Percentiles rank a stretch among this genome's conserved stretches.
These are phyloP conservation scores for Adansonia rubrostipa DNA, from an alignment of 441 rosid genomes.

Conservation along the genomic window DNA sequence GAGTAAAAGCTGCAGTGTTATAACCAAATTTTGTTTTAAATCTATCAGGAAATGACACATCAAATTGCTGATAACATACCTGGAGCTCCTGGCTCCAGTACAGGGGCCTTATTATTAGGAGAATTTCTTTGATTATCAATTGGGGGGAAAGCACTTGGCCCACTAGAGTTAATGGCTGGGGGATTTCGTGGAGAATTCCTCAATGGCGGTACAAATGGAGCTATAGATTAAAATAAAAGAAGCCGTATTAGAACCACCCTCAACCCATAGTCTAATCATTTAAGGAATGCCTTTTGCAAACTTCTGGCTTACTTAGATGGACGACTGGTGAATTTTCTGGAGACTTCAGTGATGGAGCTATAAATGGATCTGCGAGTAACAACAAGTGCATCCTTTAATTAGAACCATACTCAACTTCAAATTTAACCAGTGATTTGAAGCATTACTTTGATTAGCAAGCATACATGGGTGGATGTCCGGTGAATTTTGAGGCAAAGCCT, in stretches of 20 bases:
- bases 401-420: slow-evolving; percentile 11
- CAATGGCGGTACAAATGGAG: slow-evolving; percentile 44
- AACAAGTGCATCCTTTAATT: slow-evolving; percentile 24
- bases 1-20: slow-evolving; percentile 22
- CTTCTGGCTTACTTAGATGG: slow-evolving; percentile 13
- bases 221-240: slow-evolving; percentile 13
- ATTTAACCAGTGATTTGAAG: slow-evolving; percentile 17
- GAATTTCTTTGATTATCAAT: slow-evolving; percentile 32
- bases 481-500: slow-evolving; percentile 45
- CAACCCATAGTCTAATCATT: neutral
- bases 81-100: slow-evolving; percentile 37
- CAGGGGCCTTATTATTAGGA: slow-evolving; percentile 33
- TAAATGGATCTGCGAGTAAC: slow-evolving; percentile 29
- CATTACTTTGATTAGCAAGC: slow-evolving; percentile 37
- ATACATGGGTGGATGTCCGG: slow-evolving; percentile 43
- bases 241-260: slow-evolving; percentile 12
- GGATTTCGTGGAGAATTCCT: slow-evolving; percentile 44
- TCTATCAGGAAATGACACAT: neutral
- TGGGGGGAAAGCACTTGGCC: slow-evolving; percentile 31
- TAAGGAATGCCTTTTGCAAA: neutral
- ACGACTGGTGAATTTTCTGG: slow-evolving; percentile 19
- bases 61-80: slow-evolving; percentile 35
- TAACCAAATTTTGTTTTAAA: neutral
- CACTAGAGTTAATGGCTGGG: slow-evolving; percentile 42
- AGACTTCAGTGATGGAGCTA: slow-evolving; percentile 7